Evolutionary conservation across 495 filamentous ascomycete genomes (phyloP).

Genomic region (Penicillium canariense): DNA sequence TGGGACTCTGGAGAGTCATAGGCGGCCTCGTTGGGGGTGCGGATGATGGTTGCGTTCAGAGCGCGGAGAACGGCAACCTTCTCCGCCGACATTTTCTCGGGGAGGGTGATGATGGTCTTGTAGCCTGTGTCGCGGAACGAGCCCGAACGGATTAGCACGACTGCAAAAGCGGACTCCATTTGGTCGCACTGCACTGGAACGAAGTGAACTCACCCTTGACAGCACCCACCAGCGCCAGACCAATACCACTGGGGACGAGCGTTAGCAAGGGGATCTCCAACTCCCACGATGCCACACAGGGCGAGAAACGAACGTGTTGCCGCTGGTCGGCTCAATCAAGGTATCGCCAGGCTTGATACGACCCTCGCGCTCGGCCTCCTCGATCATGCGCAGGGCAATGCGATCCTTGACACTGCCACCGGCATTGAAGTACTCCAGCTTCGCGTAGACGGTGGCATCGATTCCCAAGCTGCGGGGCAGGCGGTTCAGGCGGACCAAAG

Average conservation of each 20-base stretch:
- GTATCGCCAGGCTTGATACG: conserved; percentile 97
- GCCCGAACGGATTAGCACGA: neutral
- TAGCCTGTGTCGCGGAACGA: conserved; percentile 61
- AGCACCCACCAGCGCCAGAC: conserved; percentile 86
- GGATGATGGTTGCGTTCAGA: conserved; percentile 94
- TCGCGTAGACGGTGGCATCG: conserved; percentile 87
- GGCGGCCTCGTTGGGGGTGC: conserved; percentile 93
- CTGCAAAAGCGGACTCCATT: neutral
- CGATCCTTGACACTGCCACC: conserved; percentile 97
- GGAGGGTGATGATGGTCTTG: conserved; percentile 96
- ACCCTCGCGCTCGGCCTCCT: conserved; percentile 86
- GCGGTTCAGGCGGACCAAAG: conserved; percentile 86
- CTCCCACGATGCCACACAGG: neutral
- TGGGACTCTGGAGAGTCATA: conserved; percentile 94
- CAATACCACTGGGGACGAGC: conserved; percentile 67
- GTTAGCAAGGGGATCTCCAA: conserved; percentile 21
- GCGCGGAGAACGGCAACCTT: conserved; percentile 93
- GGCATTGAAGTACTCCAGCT: conserved; percentile 95
- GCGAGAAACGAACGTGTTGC: conserved; percentile 71
- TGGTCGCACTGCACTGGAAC: neutral
- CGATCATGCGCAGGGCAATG: conserved; percentile 96
- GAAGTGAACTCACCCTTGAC: conserved; percentile 66
- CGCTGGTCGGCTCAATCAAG: conserved; percentile 95
- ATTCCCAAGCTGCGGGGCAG: conserved; percentile 88
- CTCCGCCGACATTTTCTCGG: conserved; percentile 98